Conservation (phyloP, 176 grass and related monocot genomes). For the Aegilops longissima region DNA sequence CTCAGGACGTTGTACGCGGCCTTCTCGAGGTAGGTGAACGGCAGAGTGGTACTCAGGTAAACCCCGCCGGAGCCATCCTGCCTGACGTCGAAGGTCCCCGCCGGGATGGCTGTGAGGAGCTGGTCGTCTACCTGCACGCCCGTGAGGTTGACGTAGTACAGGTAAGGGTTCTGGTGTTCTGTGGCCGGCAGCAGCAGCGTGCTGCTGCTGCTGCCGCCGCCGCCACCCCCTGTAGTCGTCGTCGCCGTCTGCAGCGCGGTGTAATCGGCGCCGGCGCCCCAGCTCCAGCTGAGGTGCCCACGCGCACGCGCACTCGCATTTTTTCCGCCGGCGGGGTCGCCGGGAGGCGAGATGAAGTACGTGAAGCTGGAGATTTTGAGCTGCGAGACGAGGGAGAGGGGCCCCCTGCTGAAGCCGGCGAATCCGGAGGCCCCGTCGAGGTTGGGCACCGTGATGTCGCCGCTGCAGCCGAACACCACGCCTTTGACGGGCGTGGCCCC, state of each 20-base stretch:
- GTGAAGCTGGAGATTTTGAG: background rate
- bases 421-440: slow-evolving; percentile 10
- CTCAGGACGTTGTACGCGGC: background rate
- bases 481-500: background rate
- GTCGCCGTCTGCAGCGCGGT: too few species aligned
- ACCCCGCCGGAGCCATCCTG: slow-evolving; percentile 18
- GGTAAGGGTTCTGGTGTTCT: background rate
- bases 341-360: background rate
- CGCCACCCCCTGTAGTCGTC: too few species aligned
- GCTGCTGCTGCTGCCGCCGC: background rate
- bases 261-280: too few species aligned
- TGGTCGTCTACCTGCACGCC: background rate
- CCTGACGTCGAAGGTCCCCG: too few species aligned
- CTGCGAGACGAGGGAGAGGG: slow-evolving; percentile 25
- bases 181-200: background rate
- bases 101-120: background rate
- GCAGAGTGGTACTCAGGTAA: slow-evolving; percentile 9
- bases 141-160: background rate
- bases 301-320: too few species aligned
- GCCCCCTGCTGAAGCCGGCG: background rate
- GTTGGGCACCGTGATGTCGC: background rate
- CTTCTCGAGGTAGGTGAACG: slow-evolving; percentile 18
- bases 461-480: slow-evolving; percentile 27
- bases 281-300: background rate
- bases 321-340: background rate